These are phyloP conservation scores for Pleurozium schreberi DNA, from an alignment of 225 moss, liverwort and hornwort species.

Conservation along the genomic window DNA sequence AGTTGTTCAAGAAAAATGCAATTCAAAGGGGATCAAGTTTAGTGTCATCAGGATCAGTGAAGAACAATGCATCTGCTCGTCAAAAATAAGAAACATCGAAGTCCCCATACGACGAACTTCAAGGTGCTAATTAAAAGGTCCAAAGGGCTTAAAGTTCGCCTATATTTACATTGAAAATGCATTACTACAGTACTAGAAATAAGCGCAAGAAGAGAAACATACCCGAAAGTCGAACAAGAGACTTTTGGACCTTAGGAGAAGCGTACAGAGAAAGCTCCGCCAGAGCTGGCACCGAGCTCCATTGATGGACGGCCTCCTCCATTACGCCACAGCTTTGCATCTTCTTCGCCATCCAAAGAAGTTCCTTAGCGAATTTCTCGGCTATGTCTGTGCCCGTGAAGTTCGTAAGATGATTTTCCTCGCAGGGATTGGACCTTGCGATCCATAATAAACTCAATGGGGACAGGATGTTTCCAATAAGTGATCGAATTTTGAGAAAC, in stretches of 20 bases:
- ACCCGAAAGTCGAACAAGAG: conserved; percentile 68
- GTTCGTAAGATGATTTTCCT: not conserved
- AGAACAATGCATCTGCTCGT: not conserved
- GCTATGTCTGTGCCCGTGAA: conserved; percentile 21
- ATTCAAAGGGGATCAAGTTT: not conserved
- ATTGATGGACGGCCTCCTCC: conserved; percentile 42
- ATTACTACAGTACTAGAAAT: not conserved
- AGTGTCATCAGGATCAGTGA: not conserved
- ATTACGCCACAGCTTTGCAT: conserved; percentile 42
- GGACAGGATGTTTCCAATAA: conserved; percentile 1
- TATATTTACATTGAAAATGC: not conserved
- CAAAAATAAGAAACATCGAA: not conserved
- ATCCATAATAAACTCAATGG: not conserved
- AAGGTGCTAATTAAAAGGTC: not conserved
- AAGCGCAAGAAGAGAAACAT: not conserved
- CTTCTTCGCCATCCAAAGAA: conserved; percentile 73
- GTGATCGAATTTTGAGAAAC: conserved; percentile 9
- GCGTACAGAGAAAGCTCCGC: conserved; percentile 50
- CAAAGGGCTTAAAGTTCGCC: not conserved
- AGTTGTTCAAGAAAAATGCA: not conserved
- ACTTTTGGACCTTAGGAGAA: conserved; percentile 56
- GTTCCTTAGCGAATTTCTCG: conserved; percentile 60
- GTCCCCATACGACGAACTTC: no score
- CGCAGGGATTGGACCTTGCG: not conserved
- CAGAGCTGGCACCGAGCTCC: conserved; percentile 47